These are phyloP conservation scores for Knoxdaviesia proteae DNA, from an alignment of 2,329 filamentous ascomycete genomes.

Conservation along the genomic window DNA sequence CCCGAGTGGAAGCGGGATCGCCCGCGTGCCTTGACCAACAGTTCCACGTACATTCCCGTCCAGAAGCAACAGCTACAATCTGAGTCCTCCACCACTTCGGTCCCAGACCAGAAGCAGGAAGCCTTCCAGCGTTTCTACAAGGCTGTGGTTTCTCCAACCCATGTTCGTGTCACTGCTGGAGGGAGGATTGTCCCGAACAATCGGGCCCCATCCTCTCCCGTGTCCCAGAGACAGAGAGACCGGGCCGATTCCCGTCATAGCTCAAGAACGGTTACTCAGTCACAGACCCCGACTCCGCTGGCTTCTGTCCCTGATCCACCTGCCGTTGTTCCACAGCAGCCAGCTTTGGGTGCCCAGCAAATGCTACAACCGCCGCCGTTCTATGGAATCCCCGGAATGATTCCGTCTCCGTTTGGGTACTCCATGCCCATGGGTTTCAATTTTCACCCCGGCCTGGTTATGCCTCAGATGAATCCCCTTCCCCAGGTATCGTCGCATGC, in stretches of 20 bases:
- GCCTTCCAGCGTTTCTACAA: slow-evolving; percentile 50
- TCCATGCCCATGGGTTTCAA: slow-evolving; percentile 2
- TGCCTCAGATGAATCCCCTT: slow-evolving; percentile 4
- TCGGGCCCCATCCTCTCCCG: slow-evolving; percentile 23
- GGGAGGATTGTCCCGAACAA: slow-evolving; percentile 47
- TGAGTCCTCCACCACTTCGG: slow-evolving; percentile 29
- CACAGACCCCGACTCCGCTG: no score
- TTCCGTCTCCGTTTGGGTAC: slow-evolving; percentile 1
- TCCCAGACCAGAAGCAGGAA: slow-evolving; percentile 35
- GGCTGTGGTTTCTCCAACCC: slow-evolving; percentile 44
- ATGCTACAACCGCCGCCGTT: no score
- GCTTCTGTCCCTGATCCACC: no score
- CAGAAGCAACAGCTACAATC: slow-evolving; percentile 22
- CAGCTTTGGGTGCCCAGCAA: no score
- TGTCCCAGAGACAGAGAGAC: no score
- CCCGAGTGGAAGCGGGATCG: slow-evolving; percentile 12
- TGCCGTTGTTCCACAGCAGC: no score
- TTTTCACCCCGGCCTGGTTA: slow-evolving; percentile 7
- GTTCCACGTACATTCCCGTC: slow-evolving; percentile 23
- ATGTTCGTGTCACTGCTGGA: slow-evolving; percentile 45
- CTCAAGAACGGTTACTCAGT: no score
- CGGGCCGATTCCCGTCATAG: no score
- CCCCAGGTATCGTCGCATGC: no score
- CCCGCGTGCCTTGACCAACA: slow-evolving; percentile 5
- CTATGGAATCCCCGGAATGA: background rate